phyloP scores from a whole-genome alignment of 768 basidiomycete genomes.

The Panellus pusillus region DNA sequence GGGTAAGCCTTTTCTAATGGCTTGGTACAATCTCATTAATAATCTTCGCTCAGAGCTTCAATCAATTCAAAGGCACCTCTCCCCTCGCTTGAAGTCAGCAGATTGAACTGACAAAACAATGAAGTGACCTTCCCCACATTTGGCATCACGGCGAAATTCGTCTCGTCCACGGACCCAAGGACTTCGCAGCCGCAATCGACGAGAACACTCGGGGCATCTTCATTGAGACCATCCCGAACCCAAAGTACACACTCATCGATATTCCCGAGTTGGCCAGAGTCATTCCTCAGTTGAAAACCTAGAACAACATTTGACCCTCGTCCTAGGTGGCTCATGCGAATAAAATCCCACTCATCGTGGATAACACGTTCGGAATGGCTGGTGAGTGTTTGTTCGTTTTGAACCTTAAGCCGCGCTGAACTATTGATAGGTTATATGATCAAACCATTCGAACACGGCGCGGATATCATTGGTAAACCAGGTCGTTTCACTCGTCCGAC shows the following conservation, averaged over 20 bases:
- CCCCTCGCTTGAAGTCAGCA: slow-evolving; percentile 7
- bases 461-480: slow-evolving; percentile 67
- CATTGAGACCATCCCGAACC: slow-evolving; percentile 80
- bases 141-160: slow-evolving; percentile 65
- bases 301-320: not conserved
- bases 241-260: slow-evolving; percentile 66
- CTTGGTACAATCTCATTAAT: not conserved
- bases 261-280: slow-evolving; percentile 72
- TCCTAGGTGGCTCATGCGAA: slow-evolving; percentile 66
- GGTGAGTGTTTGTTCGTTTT: slow-evolving; percentile 31
- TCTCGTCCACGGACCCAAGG: slow-evolving; percentile 54
- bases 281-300: too few species aligned
- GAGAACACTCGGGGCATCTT: slow-evolving; percentile 76
- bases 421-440: slow-evolving; percentile 52
- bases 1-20: slow-evolving; percentile 41
- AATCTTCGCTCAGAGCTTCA: slow-evolving; percentile 52
- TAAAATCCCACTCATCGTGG: slow-evolving; percentile 76
- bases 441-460: slow-evolving; percentile 70
- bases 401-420: not conserved
- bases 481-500: not conserved
- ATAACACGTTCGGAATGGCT: slow-evolving; percentile 79
- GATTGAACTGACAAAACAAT: not conserved
- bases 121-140: slow-evolving; percentile 67
- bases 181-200: slow-evolving; percentile 68
- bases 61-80: slow-evolving; percentile 61